phyloP scores from a whole-genome alignment of 176 grass and related monocot genomes.

The Cymbopogon citratus region DNA sequence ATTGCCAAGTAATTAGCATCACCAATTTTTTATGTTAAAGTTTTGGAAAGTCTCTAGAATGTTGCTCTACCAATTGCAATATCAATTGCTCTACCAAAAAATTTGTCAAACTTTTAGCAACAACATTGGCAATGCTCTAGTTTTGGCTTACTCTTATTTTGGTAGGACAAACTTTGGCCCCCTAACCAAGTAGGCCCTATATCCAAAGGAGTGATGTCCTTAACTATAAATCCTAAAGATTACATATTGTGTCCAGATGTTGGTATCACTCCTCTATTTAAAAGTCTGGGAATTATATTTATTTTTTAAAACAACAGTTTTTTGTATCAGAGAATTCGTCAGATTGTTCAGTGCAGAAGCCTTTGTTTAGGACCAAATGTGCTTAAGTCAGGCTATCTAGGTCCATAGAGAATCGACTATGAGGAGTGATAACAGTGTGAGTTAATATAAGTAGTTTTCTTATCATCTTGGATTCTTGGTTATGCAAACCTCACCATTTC shows the following conservation, averaged over 20 bases:
- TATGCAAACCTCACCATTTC: neutral
- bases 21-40: too few relatives aligned
- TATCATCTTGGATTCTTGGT: neutral
- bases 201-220: neutral
- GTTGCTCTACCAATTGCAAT: too few relatives aligned
- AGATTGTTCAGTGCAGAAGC: neutral
- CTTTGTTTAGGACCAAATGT: neutral
- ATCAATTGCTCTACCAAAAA: too few relatives aligned
- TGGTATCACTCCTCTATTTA: neutral
- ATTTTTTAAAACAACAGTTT: neutral
- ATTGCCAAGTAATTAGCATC: too few relatives aligned
- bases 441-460: neutral
- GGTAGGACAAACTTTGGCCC: too few relatives aligned
- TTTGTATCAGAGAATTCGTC: neutral
- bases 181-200: too few relatives aligned
- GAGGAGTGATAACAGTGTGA: neutral
- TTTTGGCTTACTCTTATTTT: too few relatives aligned
- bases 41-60: too few relatives aligned
- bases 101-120: too few relatives aligned
- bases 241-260: neutral
- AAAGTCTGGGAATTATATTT: neutral
- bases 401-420: neutral
- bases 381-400: neutral
- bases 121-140: too few relatives aligned
- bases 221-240: neutral